Evolutionary conservation across 2,329 filamentous ascomycete genomes (phyloP).

Genomic region (Dothistroma septosporum): DNA sequence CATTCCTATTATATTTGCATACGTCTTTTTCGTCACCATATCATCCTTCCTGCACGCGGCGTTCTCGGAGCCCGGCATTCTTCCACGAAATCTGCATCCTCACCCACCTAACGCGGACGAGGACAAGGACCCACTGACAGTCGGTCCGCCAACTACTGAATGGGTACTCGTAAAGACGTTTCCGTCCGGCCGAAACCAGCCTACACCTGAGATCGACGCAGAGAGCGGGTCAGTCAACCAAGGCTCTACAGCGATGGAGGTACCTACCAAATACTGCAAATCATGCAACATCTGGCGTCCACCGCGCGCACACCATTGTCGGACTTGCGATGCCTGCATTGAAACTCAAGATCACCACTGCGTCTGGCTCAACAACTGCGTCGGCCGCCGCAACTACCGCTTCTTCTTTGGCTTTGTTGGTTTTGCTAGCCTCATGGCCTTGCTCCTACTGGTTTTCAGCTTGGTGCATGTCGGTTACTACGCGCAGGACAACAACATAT

Average conservation of each 20-base stretch:
- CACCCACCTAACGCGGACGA: conserved; percentile 72
- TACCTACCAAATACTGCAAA: conserved; percentile 96
- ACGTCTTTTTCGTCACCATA: conserved; percentile 83
- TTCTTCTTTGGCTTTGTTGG: conserved; percentile 94
- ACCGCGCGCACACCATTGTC: conserved; percentile 91
- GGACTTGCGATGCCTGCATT: conserved; percentile 93
- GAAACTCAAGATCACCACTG: conserved; percentile 98
- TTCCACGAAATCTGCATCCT: conserved; percentile 85
- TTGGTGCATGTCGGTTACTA: conserved; percentile 79
- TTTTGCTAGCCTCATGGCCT: conserved; percentile 67
- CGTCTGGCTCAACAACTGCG: conserved; percentile 98
- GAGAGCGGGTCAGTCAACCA: conserved; percentile 35
- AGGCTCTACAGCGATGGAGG: conserved; percentile 74
- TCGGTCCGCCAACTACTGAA: conserved; percentile 83
- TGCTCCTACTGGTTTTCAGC: conserved; percentile 72
- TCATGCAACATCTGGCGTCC: conserved; percentile 97
- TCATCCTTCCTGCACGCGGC: conserved; percentile 95
- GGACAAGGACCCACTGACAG: conserved; percentile 68
- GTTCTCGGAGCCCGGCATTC: conserved; percentile 83
- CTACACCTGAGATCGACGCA: conserved; percentile 11
- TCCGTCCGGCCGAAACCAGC: conserved; percentile 12
- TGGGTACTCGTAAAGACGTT: conserved; percentile 72
- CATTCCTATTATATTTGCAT: conserved; percentile 83
- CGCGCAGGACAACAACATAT: conserved; percentile 57
- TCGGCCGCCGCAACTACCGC: conserved; percentile 93